phyloP scores from a whole-genome alignment of 257 asterid species.

The Jasminum sambac region DNA sequence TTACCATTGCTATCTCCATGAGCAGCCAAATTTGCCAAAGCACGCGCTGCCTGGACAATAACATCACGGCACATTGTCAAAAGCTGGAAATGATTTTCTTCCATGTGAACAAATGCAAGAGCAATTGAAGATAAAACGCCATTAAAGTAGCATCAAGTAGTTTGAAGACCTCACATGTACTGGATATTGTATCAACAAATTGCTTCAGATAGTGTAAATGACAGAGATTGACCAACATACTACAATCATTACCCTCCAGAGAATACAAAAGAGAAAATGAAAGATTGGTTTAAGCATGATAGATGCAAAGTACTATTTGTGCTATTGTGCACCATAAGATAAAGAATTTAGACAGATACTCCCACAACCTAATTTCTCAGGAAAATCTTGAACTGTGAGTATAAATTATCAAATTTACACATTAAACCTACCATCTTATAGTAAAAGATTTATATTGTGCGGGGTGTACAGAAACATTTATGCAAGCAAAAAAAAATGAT shows the following conservation, averaged over 20 bases:
- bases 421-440: background rate
- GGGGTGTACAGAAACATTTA: background rate
- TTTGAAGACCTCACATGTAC: background rate
- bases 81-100: slow-evolving; percentile 2
- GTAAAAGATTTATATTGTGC: background rate
- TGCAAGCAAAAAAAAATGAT: background rate
- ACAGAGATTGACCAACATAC: background rate
- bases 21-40: slow-evolving; percentile 85
- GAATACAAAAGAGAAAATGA: slow-evolving; percentile 3
- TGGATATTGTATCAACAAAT: background rate
- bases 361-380: slow-evolving; percentile 9
- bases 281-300: background rate
- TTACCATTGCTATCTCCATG: slow-evolving; percentile 84
- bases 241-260: background rate
- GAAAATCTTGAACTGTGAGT: background rate
- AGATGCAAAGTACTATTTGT: slow-evolving; percentile 7
- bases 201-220: background rate
- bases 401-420: background rate
- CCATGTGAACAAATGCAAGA: background rate
- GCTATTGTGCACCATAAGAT: background rate
- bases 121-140: slow-evolving; percentile 5
- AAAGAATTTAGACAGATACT: background rate
- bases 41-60: slow-evolving; percentile 76
- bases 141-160: slow-evolving; percentile 18
- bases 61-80: slow-evolving; percentile 3